phyloP scores from a whole-genome alignment of 176 grass and related monocot genomes.

The Melocanna baccifera region DNA sequence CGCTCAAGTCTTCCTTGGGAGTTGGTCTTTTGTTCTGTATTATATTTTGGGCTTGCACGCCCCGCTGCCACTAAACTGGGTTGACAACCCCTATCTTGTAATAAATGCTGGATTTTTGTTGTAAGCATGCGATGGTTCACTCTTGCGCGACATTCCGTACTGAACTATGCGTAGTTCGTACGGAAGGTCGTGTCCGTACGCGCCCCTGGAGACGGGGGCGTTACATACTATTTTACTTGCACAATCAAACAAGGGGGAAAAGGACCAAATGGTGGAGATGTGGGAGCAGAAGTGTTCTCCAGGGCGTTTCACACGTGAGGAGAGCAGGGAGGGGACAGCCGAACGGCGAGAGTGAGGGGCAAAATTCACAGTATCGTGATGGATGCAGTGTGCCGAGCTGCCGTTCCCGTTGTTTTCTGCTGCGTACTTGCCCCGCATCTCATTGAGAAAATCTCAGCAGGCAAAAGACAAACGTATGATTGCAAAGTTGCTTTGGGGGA shows the following conservation, averaged over 20 bases:
- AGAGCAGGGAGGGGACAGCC: background rate
- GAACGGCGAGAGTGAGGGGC: background rate
- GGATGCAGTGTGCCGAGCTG: constrained; percentile 33
- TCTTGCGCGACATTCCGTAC: no score
- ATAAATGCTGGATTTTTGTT: no score
- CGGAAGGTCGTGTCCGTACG: no score
- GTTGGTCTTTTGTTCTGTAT: no score
- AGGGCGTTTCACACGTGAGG: constrained; percentile 40
- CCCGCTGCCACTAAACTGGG: no score
- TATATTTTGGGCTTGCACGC: no score
- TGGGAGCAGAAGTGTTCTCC: background rate
- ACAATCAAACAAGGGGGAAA: background rate
- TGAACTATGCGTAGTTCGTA: no score
- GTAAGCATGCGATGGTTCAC: no score
- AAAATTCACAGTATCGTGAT: constrained; percentile 34
- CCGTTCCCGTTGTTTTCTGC: constrained; percentile 52
- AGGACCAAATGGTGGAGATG: background rate
- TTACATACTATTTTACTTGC: background rate
- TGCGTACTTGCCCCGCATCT: constrained; percentile 23
- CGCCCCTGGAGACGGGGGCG: no score
- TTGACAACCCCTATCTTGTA: no score
- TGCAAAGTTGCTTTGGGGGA: constrained; percentile 14
- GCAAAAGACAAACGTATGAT: constrained; percentile 36
- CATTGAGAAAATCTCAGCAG: constrained; percentile 8
- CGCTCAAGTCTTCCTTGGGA: no score